phyloP scores from a whole-genome alignment of 1,284 basidiomycete species.

The Somion occarium region DNA sequence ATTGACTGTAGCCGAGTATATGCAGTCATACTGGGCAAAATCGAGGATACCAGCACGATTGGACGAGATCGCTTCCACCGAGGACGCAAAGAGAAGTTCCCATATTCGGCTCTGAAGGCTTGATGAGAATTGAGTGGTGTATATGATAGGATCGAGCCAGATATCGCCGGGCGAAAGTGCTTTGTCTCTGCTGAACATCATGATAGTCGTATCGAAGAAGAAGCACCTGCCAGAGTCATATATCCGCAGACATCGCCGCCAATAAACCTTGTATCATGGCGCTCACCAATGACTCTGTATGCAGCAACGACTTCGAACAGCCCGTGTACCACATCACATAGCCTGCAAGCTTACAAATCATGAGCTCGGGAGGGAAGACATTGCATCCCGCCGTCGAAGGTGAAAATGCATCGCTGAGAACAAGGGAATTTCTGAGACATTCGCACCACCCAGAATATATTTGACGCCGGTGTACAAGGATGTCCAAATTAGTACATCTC shows the following conservation, averaged over 20 bases:
- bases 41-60: neutral
- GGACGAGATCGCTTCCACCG: constrained; percentile 3
- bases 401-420: too few species aligned
- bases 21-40: constrained; percentile 2
- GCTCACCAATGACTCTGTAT: neutral
- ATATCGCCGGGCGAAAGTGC: neutral
- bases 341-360: too few species aligned
- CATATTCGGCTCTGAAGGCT: neutral
- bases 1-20: constrained; percentile 4
- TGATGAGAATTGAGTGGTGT: neutral
- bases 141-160: neutral
- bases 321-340: too few species aligned
- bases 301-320: too few species aligned
- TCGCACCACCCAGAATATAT: too few species aligned
- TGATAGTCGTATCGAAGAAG: neutral
- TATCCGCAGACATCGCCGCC: neutral
- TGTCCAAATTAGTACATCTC: too few species aligned
- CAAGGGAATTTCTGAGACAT: too few species aligned
- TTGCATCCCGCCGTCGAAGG: too few species aligned
- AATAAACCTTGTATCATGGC: neutral
- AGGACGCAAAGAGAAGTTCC: neutral
- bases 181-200: neutral
- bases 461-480: too few species aligned
- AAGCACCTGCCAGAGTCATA: neutral
- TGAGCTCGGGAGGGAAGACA: too few species aligned